phyloP scores from a whole-genome alignment of 768 basidiomycete genomes.

The Tricholoma matsutake region DNA sequence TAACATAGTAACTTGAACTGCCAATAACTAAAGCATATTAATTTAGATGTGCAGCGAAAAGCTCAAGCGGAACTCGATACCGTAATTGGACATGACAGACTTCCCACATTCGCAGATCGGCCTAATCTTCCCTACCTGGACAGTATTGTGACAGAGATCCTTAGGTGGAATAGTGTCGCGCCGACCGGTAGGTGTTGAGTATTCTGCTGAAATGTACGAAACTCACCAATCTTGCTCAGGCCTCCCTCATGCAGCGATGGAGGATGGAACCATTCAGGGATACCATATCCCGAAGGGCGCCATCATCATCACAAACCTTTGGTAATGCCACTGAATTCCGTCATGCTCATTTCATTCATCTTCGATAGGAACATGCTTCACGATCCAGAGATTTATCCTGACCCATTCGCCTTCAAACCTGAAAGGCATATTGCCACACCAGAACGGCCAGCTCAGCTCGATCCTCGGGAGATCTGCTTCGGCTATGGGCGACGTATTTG shows the following conservation, averaged over 20 bases:
- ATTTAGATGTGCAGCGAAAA: slow-evolving; percentile 48
- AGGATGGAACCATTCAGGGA: slow-evolving; percentile 41
- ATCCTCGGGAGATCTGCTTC: slow-evolving; percentile 42
- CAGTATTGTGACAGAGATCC: slow-evolving; percentile 43
- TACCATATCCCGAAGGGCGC: slow-evolving; percentile 50
- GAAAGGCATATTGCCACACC: slow-evolving; percentile 37
- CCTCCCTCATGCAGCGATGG: slow-evolving; percentile 42
- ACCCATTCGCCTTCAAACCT: slow-evolving; percentile 49
- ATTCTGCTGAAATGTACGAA: background rate
- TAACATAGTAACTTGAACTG: background rate
- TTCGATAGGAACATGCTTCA: slow-evolving; percentile 48
- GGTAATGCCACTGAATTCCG: slow-evolving; percentile 25
- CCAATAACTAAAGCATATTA: no score
- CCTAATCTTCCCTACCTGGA: slow-evolving; percentile 47
- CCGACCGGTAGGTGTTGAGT: slow-evolving; percentile 35
- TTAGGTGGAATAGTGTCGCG: slow-evolving; percentile 47
- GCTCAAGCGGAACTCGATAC: slow-evolving; percentile 52
- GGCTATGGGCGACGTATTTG: slow-evolving; percentile 48
- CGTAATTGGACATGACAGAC: slow-evolving; percentile 34
- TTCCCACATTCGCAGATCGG: slow-evolving; percentile 39
- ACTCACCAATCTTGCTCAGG: slow-evolving; percentile 22
- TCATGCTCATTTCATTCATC: background rate
- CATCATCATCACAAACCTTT: slow-evolving; percentile 44
- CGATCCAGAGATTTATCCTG: slow-evolving; percentile 45
- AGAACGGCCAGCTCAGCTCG: slow-evolving; percentile 30